Percentiles rank a stretch among this genome's conserved stretches.
These are phyloP conservation scores for Dipodascus geniculatus DNA, from an alignment of 805 yeast species.

Conservation along the genomic window DNA sequence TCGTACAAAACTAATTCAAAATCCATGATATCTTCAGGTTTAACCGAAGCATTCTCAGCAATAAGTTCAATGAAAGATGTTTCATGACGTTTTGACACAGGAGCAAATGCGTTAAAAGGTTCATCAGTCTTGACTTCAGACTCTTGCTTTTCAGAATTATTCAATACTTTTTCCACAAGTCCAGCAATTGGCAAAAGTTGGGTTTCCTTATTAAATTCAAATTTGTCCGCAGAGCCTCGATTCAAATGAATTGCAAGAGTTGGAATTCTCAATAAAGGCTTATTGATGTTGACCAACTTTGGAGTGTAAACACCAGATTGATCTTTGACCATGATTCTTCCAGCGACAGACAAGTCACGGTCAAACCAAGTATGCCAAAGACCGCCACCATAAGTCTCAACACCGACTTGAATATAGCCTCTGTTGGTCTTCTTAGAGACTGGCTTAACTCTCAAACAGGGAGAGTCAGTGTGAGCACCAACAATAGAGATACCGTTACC, in stretches of 20 bases:
- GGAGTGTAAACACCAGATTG: constrained; percentile 41
- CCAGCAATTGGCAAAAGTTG: constrained; percentile 85
- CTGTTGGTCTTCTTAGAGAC: constrained; percentile 55
- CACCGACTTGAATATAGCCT: constrained; percentile 82
- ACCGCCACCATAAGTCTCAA: constrained; percentile 92
- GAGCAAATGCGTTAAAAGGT: constrained; percentile 43
- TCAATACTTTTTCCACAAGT: constrained; percentile 30
- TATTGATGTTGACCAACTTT: constrained; percentile 63
- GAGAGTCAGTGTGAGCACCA: constrained; percentile 96
- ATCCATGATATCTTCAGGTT: constrained; percentile 59
- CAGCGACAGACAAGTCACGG: constrained; percentile 83
- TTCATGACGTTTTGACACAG: constrained; percentile 66
- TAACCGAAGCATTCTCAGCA: constrained; percentile 50
- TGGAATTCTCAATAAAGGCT: constrained; percentile 82
- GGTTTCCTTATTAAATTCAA: constrained; percentile 82
- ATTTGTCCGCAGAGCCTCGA: constrained; percentile 53
- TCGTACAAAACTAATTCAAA: constrained; percentile 82
- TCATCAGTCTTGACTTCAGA: constrained; percentile 11
- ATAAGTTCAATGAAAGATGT: constrained; percentile 54
- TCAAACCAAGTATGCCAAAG: constrained; percentile 97
- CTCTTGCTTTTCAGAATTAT: constrained; percentile 16
- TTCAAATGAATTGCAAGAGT: constrained; percentile 88
- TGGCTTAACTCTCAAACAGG: constrained; percentile 84
- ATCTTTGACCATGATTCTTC: constrained; percentile 65
- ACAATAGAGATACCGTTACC: constrained; percentile 81